Evolutionary conservation across 2,329 filamentous ascomycete species (phyloP), one percentile per base, ranked within the genome.

Genomic region (Uncinocarpus reesii): DNA sequence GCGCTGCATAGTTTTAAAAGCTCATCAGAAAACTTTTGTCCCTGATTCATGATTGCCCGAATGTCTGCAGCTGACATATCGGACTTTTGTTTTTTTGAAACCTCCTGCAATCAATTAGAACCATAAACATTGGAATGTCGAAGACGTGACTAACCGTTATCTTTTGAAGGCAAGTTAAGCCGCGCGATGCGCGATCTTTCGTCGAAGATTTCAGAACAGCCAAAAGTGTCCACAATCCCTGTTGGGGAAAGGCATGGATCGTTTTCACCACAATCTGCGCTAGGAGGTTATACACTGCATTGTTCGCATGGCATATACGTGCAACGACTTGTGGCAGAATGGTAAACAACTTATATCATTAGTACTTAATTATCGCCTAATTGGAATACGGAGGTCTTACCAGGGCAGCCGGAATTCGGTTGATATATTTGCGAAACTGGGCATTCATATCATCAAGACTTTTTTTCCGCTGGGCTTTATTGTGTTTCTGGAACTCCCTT

Each of bases 321-420:
- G 90, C 92, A 49, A 98, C 85, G 53, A 98, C 84, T 65, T 98
- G 92, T 4, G 92, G 85, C 35, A 99, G 73, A 4, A 90, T 80
- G 1, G 74, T 76, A 56, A 74, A 75, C 23, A 74, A 65, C 61
- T 73, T 35, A 8, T 10, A 51, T 6, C 20, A 34, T 47, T 34
- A 47, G 35, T n/a, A 26, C 13, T 15, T 4, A 28, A 16, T 15
- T 16, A 24, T n/a, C 3, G 5, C 18, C 5, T 3, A 44, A n/a
- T 15, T 40, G 21, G 44, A 32, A 13, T 4, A 21, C 20, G 15
- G 10, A 35, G 35, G 45, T 42, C 60, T 54, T 56, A 71, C 68
- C 58, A 72, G 57, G 52, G 66, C 70, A 42, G 71, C 61, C 32
- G 71, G 71, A 45, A 75, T 62, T 36, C 70, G 65, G 47, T 67